Conservation (phyloP, 768 basidiomycete genomes). For the Rhodocollybia butyracea region DNA sequence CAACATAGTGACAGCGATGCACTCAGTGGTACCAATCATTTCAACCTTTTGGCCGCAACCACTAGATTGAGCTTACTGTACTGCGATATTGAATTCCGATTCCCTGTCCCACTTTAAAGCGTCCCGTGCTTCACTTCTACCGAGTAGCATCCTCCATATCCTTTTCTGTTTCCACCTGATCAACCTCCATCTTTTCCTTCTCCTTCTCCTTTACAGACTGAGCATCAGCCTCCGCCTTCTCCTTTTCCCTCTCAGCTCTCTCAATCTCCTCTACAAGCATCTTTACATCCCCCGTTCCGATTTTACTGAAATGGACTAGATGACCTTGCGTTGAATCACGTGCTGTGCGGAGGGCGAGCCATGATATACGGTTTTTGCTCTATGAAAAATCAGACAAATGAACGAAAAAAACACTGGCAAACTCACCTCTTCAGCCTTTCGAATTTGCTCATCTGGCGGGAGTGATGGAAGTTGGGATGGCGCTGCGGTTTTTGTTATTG, state of each 20-base stretch:
- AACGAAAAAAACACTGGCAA: background rate
- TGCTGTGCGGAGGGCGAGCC: slow-evolving; percentile 77
- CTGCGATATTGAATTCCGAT: too few species aligned
- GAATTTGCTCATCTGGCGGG: slow-evolving; percentile 46
- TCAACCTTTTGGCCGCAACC: too few species aligned
- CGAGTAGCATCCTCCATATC: background rate
- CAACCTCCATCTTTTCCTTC: slow-evolving; percentile 21
- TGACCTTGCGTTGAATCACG: slow-evolving; percentile 53
- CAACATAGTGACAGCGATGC: too few species aligned
- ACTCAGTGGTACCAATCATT: too few species aligned
- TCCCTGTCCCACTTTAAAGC: too few species aligned
- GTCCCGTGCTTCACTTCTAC: too few species aligned
- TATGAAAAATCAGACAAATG: slow-evolving; percentile 27
- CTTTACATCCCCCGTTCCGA: slow-evolving; percentile 74
- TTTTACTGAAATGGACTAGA: slow-evolving; percentile 77
- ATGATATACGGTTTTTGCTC: slow-evolving; percentile 77
- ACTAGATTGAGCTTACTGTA: too few species aligned
- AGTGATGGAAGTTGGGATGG: slow-evolving; percentile 26
- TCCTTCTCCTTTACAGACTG: slow-evolving; percentile 35
- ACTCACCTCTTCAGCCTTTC: slow-evolving; percentile 60
- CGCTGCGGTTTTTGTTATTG: background rate
- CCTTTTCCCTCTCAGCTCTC: slow-evolving; percentile 26
- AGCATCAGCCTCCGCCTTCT: slow-evolving; percentile 37
- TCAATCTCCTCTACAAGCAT: slow-evolving; percentile 49
- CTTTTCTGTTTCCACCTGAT: background rate